Conservation (phyloP, 1,284 basidiomycete genomes). For the Ganoderma lucidum region DNA sequence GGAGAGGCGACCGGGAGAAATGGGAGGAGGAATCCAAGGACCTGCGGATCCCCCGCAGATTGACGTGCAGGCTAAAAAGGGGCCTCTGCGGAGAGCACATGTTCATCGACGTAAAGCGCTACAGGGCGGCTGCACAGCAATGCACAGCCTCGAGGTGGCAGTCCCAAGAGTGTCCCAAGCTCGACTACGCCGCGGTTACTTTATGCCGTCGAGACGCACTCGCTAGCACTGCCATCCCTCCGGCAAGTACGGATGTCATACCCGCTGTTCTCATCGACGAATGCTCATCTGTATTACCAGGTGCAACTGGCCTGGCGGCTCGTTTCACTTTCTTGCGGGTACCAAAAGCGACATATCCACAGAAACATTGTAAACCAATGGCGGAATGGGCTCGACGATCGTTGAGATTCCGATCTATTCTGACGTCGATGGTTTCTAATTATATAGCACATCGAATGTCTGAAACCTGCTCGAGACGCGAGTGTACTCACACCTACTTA, state of each 20-base stretch:
- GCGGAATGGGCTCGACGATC: neutral
- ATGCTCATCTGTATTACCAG: too few relatives aligned
- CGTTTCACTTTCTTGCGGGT: too few relatives aligned
- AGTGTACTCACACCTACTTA: too few relatives aligned
- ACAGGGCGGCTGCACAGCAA: neutral
- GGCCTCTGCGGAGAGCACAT: constrained; percentile 1
- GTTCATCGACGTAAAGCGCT: neutral
- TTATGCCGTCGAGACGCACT: constrained; percentile 13
- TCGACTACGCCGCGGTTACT: constrained; percentile 12
- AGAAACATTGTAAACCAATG: neutral
- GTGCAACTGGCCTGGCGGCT: too few relatives aligned
- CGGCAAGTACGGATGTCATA: too few relatives aligned
- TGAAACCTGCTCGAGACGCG: too few relatives aligned
- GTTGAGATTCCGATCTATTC: too few relatives aligned
- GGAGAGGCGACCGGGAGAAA: neutral
- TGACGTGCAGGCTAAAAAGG: neutral
- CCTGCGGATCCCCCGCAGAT: neutral
- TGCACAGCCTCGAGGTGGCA: neutral
- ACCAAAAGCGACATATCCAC: neutral
- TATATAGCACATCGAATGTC: too few relatives aligned
- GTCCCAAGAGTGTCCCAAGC: neutral
- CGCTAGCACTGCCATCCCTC: neutral
- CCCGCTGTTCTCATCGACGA: too few relatives aligned
- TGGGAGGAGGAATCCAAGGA: neutral
- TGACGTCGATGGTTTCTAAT: too few relatives aligned